These are phyloP conservation scores for Cercospora sp. DNA, from an alignment of 2,329 filamentous ascomycete genomes.

Conservation along the genomic window DNA sequence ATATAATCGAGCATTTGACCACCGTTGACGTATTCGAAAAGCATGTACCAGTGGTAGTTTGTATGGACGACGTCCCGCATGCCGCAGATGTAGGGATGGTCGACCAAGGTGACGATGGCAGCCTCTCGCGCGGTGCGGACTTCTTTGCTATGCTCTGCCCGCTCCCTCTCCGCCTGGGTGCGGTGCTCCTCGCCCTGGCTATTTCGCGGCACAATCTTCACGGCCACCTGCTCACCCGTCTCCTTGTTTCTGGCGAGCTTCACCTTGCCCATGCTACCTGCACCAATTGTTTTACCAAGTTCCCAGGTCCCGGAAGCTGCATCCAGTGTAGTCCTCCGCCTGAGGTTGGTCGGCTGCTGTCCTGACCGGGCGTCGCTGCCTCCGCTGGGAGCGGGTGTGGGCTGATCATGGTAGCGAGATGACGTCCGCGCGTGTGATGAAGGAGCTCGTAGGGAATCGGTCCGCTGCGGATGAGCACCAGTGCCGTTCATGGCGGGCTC, in stretches of 20 bases:
- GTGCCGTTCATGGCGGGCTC: slow-evolving; percentile 27
- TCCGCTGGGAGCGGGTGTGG: slow-evolving; percentile 33
- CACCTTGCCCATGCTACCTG: slow-evolving; percentile 98
- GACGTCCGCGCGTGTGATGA: slow-evolving; percentile 41
- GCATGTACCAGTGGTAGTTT: slow-evolving; percentile 99
- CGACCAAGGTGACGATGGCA: slow-evolving; percentile 90
- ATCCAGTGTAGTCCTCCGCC: slow-evolving; percentile 77
- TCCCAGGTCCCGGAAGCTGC: slow-evolving; percentile 86
- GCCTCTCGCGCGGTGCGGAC: slow-evolving; percentile 92
- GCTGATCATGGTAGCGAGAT: slow-evolving; percentile 48
- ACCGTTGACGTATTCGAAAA: slow-evolving; percentile 98
- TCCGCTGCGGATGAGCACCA: slow-evolving; percentile 45
- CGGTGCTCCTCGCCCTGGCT: slow-evolving; percentile 77
- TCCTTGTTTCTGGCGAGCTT: slow-evolving; percentile 91
- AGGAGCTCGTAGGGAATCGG: slow-evolving; percentile 55
- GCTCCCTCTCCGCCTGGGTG: slow-evolving; percentile 72
- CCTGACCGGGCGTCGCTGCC: slow-evolving; percentile 12
- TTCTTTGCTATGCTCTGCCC: slow-evolving; percentile 94
- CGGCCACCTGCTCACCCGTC: slow-evolving; percentile 89
- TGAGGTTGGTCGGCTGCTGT: slow-evolving; percentile 41
- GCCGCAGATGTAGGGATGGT: slow-evolving; percentile 93
- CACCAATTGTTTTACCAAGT: slow-evolving; percentile 93
- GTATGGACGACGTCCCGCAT: slow-evolving; percentile 94
- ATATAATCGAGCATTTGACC: slow-evolving; percentile 99
- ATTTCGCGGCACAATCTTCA: slow-evolving; percentile 93